Conservation (phyloP, 169 alveolate species). For the Plasmodium knowlesi region DNA sequence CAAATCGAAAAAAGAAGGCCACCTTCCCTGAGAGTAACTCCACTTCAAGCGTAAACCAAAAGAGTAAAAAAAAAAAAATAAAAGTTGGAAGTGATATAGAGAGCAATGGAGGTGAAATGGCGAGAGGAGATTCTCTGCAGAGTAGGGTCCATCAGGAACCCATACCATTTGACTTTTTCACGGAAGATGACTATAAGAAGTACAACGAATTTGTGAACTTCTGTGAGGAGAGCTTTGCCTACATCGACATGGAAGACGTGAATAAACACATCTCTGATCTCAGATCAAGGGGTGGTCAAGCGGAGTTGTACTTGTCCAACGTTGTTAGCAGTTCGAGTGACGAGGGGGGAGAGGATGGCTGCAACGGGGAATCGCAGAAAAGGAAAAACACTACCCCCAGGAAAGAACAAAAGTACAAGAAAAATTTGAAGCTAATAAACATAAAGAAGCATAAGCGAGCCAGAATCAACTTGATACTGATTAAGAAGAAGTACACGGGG, state of each 20-base stretch:
- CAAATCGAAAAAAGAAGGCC: neutral
- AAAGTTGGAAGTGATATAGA: neutral
- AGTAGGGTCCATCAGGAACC: conserved; percentile 26
- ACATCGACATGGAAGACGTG: conserved; percentile 29
- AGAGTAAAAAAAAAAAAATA: conserved; percentile 5
- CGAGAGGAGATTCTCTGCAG: neutral
- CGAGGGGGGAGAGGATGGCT: neutral
- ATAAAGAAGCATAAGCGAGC: conserved; percentile 72
- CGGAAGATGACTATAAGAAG: neutral
- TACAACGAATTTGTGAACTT: conserved; percentile 27
- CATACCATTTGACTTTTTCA: conserved; percentile 12
- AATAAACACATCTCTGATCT: neutral
- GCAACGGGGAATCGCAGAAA: neutral
- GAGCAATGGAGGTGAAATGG: neutral
- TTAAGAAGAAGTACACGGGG: conserved; percentile 23
- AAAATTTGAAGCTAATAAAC: conserved; percentile 81
- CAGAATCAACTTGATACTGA: conserved; percentile 30
- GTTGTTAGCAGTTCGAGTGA: conserved; percentile 49
- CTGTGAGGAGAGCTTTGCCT: conserved; percentile 19
- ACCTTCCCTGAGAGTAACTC: neutral
- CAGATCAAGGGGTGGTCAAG: neutral
- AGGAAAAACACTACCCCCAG: neutral
- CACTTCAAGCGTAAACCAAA: neutral
- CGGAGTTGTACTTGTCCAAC: conserved; percentile 1
- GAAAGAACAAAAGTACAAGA: neutral